Evolutionary conservation across 768 basidiomycete species (phyloP).

Genomic region (Kwoniella europaea): DNA sequence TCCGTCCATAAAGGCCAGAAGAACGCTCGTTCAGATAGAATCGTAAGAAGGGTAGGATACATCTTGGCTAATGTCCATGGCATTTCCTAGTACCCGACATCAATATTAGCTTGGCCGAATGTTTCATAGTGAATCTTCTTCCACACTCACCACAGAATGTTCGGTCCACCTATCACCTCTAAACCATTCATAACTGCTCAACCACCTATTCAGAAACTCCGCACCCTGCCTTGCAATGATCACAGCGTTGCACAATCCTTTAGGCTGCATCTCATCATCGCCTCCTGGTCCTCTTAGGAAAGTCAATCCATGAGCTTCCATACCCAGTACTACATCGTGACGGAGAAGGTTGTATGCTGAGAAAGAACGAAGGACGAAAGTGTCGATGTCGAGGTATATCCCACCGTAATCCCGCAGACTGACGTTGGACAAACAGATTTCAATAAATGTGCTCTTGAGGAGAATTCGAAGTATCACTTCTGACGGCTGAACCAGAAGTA

Average conservation of each 20-base stretch:
- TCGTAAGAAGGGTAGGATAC: constrained; percentile 56
- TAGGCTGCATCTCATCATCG: constrained; percentile 51
- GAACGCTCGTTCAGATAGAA: constrained; percentile 58
- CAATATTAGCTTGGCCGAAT: too few species aligned
- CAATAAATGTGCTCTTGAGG: too few species aligned
- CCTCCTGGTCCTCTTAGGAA: constrained; percentile 23
- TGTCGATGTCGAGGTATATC: constrained; percentile 56
- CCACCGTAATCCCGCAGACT: constrained; percentile 49
- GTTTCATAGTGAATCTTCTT: too few species aligned
- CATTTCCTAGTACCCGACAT: constrained; percentile 33
- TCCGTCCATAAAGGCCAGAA: constrained; percentile 60
- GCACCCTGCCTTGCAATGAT: constrained; percentile 43
- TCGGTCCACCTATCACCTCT: constrained; percentile 48
- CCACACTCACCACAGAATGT: constrained; percentile 48
- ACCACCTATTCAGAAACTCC: constrained; percentile 46
- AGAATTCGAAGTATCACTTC: too few species aligned
- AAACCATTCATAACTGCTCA: constrained; percentile 50
- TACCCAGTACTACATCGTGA: constrained; percentile 50
- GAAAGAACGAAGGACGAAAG: constrained; percentile 48
- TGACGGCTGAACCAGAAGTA: too few species aligned
- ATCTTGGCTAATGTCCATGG: constrained; percentile 56
- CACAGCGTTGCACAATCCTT: constrained; percentile 53
- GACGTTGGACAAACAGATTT: too few species aligned
- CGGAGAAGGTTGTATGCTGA: constrained; percentile 31
- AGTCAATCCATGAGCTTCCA: constrained; percentile 42